Evolutionary conservation across 2,329 filamentous ascomycete species (phyloP), one percentile per base, ranked within the genome.

Genomic region (Coniochaeta sp.): DNA sequence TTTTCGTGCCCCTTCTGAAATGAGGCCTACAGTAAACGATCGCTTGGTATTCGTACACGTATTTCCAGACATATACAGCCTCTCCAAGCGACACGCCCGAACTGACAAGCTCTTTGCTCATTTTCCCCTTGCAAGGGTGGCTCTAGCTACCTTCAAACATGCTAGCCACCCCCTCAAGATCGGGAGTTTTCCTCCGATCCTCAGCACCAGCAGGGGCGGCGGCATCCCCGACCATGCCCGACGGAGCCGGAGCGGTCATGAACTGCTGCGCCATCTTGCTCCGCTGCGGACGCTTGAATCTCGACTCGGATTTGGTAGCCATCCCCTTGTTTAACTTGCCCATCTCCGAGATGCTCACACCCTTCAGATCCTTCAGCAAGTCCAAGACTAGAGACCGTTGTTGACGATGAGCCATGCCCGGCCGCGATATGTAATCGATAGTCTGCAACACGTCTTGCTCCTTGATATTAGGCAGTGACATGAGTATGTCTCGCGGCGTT

Each of bases 291-390:
- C 76, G 81, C 69, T 80, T 81, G 11, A 65, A 64, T 22, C 61
- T 63, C n/a, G 63, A 63, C 11, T 67, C 66, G n/a, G 60, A 63
- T 57, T 43, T 67, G 58, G 33, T 76, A 69, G 16, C 75, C 75
- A 14, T 74, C 74, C 62, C 64, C 71, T 85, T 85, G 58, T 75
- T 79, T 7, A 99, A 86, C 73, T 91, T 95, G 28, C 95, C 95
- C 78, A 95, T 89, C 74, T 99, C 95, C 8, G 93, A 90, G 60
- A 99, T 90, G 67, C 92, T 93, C 6, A 98, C 88, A 0, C 95
- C 95, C 66, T 96, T 87, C 7, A 99, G 81, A 50, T 92, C 88
- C 66, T 92, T 90, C 24, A 99, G 79, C 17, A 99, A 77, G 63
- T 96, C 91, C 9, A 99, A 77, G 17, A 99, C 86, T 26, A 96